A percentile compares a stretch with the other conserved stretches of the same genome.
These are phyloP conservation scores for Pichia sp. DNA, from an alignment of 1,139 yeast species.

Conservation along the genomic window DNA sequence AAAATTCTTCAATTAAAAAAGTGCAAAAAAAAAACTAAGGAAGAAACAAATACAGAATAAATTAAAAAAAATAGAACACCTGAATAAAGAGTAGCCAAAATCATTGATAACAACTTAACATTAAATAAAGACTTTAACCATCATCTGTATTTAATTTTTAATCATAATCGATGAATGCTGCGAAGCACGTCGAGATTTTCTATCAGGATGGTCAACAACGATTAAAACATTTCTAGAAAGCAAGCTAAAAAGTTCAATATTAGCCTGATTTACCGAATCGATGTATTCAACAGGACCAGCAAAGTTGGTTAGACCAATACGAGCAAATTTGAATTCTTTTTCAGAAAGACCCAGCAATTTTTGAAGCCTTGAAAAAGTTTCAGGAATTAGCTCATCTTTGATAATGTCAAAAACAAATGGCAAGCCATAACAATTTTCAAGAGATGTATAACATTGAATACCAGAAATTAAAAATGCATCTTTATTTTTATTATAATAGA, in stretches of 20 bases:
- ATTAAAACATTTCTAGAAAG: slow-evolving; percentile 35
- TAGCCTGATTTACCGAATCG: slow-evolving; percentile 47
- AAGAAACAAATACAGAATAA: neutral
- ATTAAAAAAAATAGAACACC: neutral
- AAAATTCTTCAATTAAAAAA: neutral
- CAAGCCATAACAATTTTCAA: slow-evolving; percentile 70
- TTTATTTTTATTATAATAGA: slow-evolving; percentile 10
- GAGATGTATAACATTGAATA: slow-evolving; percentile 72
- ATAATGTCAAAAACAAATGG: slow-evolving; percentile 73
- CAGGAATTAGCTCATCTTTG: slow-evolving; percentile 56
- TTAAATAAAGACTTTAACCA: neutral
- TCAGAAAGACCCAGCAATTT: slow-evolving; percentile 65
- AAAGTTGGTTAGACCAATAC: slow-evolving; percentile 47
- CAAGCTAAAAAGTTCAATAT: slow-evolving; percentile 48
- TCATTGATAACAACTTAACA: neutral
- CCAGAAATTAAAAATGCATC: slow-evolving; percentile 36
- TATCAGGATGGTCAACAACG: slow-evolving; percentile 84
- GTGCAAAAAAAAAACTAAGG: neutral
- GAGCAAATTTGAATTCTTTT: slow-evolving; percentile 70
- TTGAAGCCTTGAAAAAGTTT: slow-evolving; percentile 66
- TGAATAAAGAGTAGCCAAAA: neutral
- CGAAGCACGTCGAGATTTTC: slow-evolving; percentile 43
- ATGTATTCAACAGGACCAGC: slow-evolving; percentile 36
- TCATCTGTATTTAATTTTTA: slow-evolving; percentile 26
- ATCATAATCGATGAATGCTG: slow-evolving; percentile 59